Evolutionary conservation across 2,329 filamentous ascomycete species (phyloP), one percentile per base, ranked within the genome.

Genomic region (Aureobasidium sp.): DNA sequence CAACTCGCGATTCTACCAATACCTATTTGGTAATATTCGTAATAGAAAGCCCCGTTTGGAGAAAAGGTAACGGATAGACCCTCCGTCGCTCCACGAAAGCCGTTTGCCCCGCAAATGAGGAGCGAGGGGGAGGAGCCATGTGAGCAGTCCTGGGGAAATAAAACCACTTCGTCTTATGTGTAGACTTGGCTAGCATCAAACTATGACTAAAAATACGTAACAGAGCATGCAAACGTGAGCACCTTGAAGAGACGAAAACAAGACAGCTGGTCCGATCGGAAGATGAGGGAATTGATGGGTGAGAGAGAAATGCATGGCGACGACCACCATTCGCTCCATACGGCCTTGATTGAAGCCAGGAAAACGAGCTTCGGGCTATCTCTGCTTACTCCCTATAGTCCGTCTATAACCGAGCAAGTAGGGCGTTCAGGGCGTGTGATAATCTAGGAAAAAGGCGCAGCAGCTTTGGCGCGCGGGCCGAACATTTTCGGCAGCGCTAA

Each of bases 171-270:
- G 57, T 41, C 36, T 41, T 60, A 42, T 51, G 45, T 45, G 34
- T 36, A 22, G 39, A 42, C 45, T 51, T 60, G 57, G 57, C 57
- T 37, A 45, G 31, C 29, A 17, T 22, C 42, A 51, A 60, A 49
- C 45, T 60, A 60, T 60, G 57, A 60, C 57, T 60, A 60, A 60
- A 60, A 60, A 49, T 58, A 60, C 57, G 57, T 60, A 60, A 60
- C 44, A 60, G 37, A 20, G 44, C 51, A 60, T 49, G 57, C 25
- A 42, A 60, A 42, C 11, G 42, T 41, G 37, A 60, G 57, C 22
- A 31, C 12, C 22, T 31, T 41, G 34, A 20, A 37, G 36, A 41
- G 45, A 41, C 15, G 45, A 31, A 51, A 27, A 29, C 44, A 51
- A 37, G 44, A 41, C 45, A 51, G 8, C 17, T 49, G n/a, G 15